Base-by-base conservation (phyloP, 2,329 filamentous ascomycete species). In the Lasiodiplodia sp. region DNA sequence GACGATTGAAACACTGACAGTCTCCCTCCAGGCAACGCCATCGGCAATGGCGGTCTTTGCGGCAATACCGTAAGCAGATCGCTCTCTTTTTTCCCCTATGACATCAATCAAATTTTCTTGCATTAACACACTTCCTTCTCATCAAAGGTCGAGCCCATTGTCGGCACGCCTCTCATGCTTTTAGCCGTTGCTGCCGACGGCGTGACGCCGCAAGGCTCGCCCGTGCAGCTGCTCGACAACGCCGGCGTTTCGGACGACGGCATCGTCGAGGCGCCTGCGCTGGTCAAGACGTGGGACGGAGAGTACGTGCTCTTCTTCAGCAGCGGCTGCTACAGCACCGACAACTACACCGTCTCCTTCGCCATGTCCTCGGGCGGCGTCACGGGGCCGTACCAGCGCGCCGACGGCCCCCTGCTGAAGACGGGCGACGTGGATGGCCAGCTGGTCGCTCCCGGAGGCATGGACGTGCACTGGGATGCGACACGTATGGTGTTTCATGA, bases 301-400 rank as follows among this genome's bases (percentile, higher is more conserved):
- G 79, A 81, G 12, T 90, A 90, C 73, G 82, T 88, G 65, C 79
- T 91, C 57, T 90, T 90, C 75, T 91, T 86, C 77, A 89, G 86
- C 73, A 86, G 84, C 57, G 85, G 89, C 68, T 89, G 87, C 77
- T 91, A 82, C 76, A 83, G 82, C 1, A 82, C 84, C 28, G 75
- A 83, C 3, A 74, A 75, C 51, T 91, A 91, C 76, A 86, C 89
- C 72, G 82, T 89, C n/a, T 84, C 84, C 66, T 90, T 87, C 73
- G 88, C 88, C 2, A 14, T 52, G 2, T 86, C 85, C 7, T 79
- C 84, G 16, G 40, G 52, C n/a, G 68, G 57, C 34, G 64, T 74
- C 25, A 62, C 65, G 2, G 73, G 72, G 2, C 73, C 73, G 2
- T 75, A 74, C 52, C 56, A 55, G 12, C 51, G 67, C n/a, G 62